These are phyloP conservation scores for Canavalia gladiata DNA, from an alignment of 306 rosid genomes.

Conservation along the genomic window DNA sequence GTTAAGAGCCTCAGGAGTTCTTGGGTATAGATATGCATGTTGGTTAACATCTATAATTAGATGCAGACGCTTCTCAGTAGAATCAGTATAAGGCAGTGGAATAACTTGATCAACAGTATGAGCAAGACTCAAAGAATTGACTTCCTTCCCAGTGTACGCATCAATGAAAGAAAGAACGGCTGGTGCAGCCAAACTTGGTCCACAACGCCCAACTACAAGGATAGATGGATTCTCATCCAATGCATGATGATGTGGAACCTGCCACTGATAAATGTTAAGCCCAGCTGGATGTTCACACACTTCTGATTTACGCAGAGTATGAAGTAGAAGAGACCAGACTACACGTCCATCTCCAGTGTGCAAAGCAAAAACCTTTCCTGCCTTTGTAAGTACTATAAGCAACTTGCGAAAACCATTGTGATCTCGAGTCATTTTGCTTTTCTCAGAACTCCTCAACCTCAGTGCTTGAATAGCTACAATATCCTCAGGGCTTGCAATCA, in stretches of 20 bases:
- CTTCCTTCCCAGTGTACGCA: conserved; percentile 80
- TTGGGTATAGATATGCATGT: conserved; percentile 81
- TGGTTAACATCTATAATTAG: conserved; percentile 72
- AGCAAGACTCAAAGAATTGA: conserved; percentile 59
- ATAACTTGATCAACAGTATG: conserved; percentile 80
- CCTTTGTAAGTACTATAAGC: conserved; percentile 86
- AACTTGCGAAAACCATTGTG: conserved; percentile 97
- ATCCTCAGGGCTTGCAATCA: conserved; percentile 95
- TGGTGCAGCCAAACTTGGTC: conserved; percentile 66
- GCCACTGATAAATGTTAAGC: conserved; percentile 95
- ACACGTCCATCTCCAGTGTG: conserved; percentile 97
- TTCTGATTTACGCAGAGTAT: conserved; percentile 71
- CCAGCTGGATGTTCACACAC: conserved; percentile 73
- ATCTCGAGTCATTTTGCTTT: conserved; percentile 98
- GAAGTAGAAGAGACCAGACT: conserved; percentile 84
- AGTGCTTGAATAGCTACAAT: conserved; percentile 82
- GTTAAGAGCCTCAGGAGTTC: conserved; percentile 79
- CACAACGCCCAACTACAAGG: conserved; percentile 84
- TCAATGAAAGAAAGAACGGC: conserved; percentile 88
- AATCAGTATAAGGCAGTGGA: conserved; percentile 88
- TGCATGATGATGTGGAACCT: conserved; percentile 95
- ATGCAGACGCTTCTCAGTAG: conserved; percentile 92
- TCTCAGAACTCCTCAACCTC: conserved; percentile 88
- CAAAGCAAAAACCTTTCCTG: conserved; percentile 93
- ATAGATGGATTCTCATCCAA: conserved; percentile 93